Conservation (phyloP, 1,284 basidiomycete genomes). For the Bondarzewia mesenterica region DNA sequence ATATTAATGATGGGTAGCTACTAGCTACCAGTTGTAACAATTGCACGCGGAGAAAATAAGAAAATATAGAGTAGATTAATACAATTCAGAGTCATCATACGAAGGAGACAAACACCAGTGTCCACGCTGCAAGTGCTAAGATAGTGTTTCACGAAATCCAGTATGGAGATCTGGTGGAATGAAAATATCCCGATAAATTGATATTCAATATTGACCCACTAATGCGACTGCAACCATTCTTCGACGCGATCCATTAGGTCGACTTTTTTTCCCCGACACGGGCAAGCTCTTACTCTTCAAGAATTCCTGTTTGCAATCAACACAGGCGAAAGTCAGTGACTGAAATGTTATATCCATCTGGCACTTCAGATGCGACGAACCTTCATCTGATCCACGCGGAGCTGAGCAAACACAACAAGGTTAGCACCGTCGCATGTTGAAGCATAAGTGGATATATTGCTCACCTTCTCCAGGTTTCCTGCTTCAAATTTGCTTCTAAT, state of each 20-base stretch:
- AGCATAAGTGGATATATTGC: slow-evolving; percentile 14
- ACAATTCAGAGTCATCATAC: too few relatives aligned
- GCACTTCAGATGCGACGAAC: slow-evolving; percentile 27
- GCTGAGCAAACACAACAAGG: slow-evolving; percentile 30
- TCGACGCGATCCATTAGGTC: slow-evolving; percentile 57
- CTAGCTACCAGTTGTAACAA: too few relatives aligned
- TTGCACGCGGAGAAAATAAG: too few relatives aligned
- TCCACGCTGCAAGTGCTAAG: too few relatives aligned
- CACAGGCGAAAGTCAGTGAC: not conserved
- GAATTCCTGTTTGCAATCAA: slow-evolving; percentile 43
- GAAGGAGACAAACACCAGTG: too few relatives aligned
- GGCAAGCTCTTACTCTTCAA: slow-evolving; percentile 54
- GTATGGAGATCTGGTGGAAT: too few relatives aligned
- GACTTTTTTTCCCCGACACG: slow-evolving; percentile 59
- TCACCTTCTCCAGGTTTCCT: slow-evolving; percentile 58
- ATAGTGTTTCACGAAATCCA: too few relatives aligned
- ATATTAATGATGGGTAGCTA: too few relatives aligned
- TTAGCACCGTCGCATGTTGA: slow-evolving; percentile 10
- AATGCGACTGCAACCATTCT: slow-evolving; percentile 49
- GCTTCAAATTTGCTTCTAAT: slow-evolving; percentile 55
- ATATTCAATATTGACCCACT: too few relatives aligned
- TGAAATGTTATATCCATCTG: not conserved
- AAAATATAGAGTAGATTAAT: too few relatives aligned
- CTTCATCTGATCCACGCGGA: slow-evolving; percentile 74
- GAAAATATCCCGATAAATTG: too few relatives aligned